phyloP scores from a whole-genome alignment of 345 rosid species.

The Syzygium grande region DNA sequence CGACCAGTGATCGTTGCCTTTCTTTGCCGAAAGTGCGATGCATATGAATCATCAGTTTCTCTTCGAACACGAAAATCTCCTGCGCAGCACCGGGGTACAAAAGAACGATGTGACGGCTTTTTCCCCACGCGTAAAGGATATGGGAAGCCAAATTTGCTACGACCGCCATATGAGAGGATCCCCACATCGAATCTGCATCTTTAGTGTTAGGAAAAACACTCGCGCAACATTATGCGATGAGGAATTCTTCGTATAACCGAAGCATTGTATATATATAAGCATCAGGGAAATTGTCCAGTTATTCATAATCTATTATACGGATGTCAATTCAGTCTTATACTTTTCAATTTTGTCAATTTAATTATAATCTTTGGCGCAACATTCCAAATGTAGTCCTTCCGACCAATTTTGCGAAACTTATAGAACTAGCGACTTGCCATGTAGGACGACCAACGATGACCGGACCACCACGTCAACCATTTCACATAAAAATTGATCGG shows the following conservation, averaged over 20 bases:
- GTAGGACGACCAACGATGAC: rapidly evolving
- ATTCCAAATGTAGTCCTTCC: background rate
- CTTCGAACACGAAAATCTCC: background rate
- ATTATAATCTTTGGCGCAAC: background rate
- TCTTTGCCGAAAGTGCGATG: background rate
- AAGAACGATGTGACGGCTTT: background rate
- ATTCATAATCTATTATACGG: background rate
- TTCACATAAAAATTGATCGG: rapidly evolving
- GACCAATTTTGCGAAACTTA: background rate
- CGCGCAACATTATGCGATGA: background rate
- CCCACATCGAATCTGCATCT: background rate
- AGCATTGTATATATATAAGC: background rate
- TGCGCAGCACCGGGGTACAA: background rate
- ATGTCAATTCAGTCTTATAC: background rate
- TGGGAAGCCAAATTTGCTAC: background rate
- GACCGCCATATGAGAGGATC: background rate
- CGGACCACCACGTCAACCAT: background rate
- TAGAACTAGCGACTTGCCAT: background rate
- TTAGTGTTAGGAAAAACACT: background rate
- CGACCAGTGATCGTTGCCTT: background rate
- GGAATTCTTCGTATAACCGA: background rate
- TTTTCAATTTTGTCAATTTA: background rate
- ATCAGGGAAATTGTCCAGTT: background rate
- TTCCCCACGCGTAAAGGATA: background rate
- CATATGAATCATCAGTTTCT: background rate